Percentiles rank a stretch among this genome's conserved stretches.
phyloP scores from a whole-genome alignment of 768 basidiomycete species.

The Pleurotus tuber-regium region DNA sequence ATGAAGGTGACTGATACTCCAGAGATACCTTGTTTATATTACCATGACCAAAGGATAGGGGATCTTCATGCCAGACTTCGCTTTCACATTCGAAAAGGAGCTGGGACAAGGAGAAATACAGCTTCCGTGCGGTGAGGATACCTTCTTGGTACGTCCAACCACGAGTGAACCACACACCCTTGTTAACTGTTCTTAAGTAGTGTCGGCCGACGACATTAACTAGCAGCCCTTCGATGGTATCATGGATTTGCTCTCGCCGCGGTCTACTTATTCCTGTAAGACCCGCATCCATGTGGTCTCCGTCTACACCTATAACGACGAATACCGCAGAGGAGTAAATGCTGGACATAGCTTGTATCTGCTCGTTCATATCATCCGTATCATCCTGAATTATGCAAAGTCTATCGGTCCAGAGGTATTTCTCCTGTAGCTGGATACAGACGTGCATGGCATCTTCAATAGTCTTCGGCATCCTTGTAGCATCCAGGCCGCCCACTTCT shows the following conservation, averaged over 20 bases:
- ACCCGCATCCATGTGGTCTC: background rate
- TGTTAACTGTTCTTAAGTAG: background rate
- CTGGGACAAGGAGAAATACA: background rate
- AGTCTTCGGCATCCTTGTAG: background rate
- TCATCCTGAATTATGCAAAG: slow-evolving; percentile 8
- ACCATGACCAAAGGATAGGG: background rate
- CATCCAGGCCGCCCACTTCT: background rate
- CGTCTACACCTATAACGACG: background rate
- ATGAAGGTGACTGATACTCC: background rate
- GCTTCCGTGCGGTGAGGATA: background rate
- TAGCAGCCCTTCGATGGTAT: background rate
- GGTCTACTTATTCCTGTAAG: background rate
- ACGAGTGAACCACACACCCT: background rate
- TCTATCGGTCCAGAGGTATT: background rate
- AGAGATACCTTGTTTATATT: background rate
- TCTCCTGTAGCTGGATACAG: background rate
- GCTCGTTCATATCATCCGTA: background rate
- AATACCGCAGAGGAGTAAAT: slow-evolving; percentile 2
- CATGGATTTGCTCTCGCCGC: background rate
- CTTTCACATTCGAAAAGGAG: background rate
- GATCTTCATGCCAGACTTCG: slow-evolving; percentile 2
- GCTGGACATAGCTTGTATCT: slow-evolving; percentile 1
- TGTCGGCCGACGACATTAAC: background rate
- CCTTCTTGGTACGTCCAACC: slow-evolving; percentile 7
- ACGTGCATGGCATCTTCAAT: slow-evolving; percentile 4